Evolutionary conservation across 768 basidiomycete genomes (phyloP), one percentile per base, ranked within the genome.

Genomic region (Tylopilus cervinicoccineus): DNA sequence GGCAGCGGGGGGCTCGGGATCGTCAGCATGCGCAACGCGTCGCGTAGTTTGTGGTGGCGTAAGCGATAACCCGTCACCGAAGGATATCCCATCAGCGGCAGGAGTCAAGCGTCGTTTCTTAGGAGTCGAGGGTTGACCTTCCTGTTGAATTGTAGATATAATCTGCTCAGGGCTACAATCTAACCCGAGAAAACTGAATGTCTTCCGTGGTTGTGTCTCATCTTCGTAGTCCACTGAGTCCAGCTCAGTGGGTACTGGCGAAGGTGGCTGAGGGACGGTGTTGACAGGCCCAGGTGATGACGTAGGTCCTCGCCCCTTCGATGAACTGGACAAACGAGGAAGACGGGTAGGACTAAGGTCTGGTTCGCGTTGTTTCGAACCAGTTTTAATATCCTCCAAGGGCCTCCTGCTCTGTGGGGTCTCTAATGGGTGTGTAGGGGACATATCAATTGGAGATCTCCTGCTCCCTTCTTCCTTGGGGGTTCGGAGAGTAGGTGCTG

Each of bases 31-130:
- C 13, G 32, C 1, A 16, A 6, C 16, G 5, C 58, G 57, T n/a
- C 43, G 64, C 17, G 27, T 52, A 16, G 58, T 68, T 42, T 58
- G 44, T 22, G 66, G 66, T 4, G 67, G 67, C 7, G 67, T 67
- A 19, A 52, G 50, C n/a, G 45, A 39, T 13, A 54, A 16, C 43
- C 49, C 38, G 5, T n/a, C 28, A 22, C 43, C 40, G 22, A 37
- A 27, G 22, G 48, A n/a, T 23, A 13, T 14, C 19, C 24, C 36
- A 19, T 34, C 45, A n/a, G 23, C 20, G 11, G 52, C 50, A 41
- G 42, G 37, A 3, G 44, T 24, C 42, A 53, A 29, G 7, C 56
- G 53, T 31, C 40, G 57, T 44, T 60, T 65, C 43, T 63, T 65
- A 7, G 59, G 57, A 5, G 53, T 67, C 13, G 57, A 51, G 5